phyloP scores from a whole-genome alignment of 1,139 yeast species.

The Pichia sp. region DNA sequence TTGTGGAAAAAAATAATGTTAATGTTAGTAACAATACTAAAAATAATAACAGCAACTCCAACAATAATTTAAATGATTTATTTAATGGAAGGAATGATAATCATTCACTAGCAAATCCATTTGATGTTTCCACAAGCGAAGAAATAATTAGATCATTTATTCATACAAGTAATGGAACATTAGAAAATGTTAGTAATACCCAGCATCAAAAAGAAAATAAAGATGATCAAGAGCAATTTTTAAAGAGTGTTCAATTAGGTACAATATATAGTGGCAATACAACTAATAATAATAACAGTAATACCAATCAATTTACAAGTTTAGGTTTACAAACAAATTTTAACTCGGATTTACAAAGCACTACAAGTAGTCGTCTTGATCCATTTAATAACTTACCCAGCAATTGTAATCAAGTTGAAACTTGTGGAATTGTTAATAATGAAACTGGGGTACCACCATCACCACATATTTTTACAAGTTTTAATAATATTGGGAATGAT shows the following conservation, averaged over 20 bases:
- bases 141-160: neutral
- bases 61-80: neutral
- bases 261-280: neutral
- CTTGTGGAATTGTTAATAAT: neutral
- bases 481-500: neutral
- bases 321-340: neutral
- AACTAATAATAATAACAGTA: neutral
- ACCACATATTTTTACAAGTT: neutral
- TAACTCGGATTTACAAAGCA: neutral
- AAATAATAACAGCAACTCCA: neutral
- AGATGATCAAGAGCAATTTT: neutral
- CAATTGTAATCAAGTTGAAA: neutral
- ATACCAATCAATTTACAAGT: neutral
- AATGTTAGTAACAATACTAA: neutral
- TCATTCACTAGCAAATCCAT: neutral
- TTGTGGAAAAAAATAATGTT: neutral
- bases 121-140: neutral
- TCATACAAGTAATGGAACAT: neutral
- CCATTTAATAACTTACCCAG: neutral
- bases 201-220: neutral
- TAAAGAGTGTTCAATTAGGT: neutral
- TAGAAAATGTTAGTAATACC: neutral
- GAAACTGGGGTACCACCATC: neutral
- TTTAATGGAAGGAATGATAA: neutral
- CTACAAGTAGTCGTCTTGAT: neutral